Evolutionary conservation across 2,329 filamentous ascomycete genomes (phyloP).

Genomic region (Bipolaris gigantea): DNA sequence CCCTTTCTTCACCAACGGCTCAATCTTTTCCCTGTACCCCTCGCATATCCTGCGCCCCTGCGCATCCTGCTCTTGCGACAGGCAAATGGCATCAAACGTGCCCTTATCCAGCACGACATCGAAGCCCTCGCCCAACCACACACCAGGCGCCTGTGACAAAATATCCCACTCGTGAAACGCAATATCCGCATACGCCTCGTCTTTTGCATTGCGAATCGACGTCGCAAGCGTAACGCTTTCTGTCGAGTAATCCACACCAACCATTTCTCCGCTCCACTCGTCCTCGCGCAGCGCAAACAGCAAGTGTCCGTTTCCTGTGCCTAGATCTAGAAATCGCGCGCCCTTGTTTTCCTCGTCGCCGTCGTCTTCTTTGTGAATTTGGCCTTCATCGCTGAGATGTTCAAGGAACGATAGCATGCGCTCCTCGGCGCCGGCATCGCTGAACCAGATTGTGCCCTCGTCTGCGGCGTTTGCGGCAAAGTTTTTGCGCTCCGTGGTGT

Average conservation of each 20-base stretch:
- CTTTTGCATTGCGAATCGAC: conserved; percentile 55
- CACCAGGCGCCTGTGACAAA: conserved; percentile 44
- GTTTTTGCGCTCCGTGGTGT: conserved; percentile 71
- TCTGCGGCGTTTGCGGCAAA: conserved; percentile 72
- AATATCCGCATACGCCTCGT: conserved; percentile 40
- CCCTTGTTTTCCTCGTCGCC: conserved; percentile 19
- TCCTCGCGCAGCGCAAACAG: conserved; percentile 76
- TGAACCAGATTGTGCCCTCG: conserved; percentile 94
- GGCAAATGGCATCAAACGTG: conserved; percentile 91
- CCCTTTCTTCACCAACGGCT: conserved; percentile 67
- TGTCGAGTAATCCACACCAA: conserved; percentile 86
- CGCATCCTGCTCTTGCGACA: conserved; percentile 61
- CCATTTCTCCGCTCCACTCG: conserved; percentile 69
- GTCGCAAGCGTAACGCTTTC: conserved; percentile 73
- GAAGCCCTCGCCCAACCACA: conserved; percentile 70
- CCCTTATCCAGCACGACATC: conserved; percentile 97
- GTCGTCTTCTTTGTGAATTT: conserved; percentile 47
- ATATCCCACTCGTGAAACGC: conserved; percentile 59
- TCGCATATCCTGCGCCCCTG: conserved; percentile 68
- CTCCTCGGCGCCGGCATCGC: conserved; percentile 83
- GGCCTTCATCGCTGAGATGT: conserved; percentile 55
- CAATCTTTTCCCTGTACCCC: conserved; percentile 70
- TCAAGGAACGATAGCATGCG: conserved; percentile 70
- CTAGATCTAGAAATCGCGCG: conserved; percentile 74
- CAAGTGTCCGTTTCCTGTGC: conserved; percentile 91